Base-by-base conservation (phyloP, 805 yeast genomes). In the Metschnikowia santaceciliae region DNA sequence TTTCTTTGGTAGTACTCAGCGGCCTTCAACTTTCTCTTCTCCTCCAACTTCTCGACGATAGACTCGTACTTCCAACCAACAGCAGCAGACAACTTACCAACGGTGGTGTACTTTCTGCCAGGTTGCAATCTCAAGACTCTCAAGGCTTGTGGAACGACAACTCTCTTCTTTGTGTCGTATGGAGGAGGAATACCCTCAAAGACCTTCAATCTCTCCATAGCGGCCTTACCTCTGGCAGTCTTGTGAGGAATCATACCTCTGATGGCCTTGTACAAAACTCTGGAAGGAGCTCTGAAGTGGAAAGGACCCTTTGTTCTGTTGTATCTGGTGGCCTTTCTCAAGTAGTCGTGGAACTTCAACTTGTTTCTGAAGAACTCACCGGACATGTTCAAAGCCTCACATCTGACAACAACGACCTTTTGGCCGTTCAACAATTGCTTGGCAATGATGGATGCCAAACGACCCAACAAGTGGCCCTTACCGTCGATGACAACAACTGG, bases 221-320 rank as follows among this genome's bases (percentile, higher is more conserved):
- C 99, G 75, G 98, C 98, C 83, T 89, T 88, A 80, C 99, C 99
- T 81, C 98, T 94, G 69, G 98, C 94, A 67, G 99, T 94, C 90
- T 94, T 94, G 91, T 94, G 98, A 76, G 97, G 82, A 71, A 94
- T 81, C 99, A 94, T 94, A 82, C 99, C 99, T 77, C 96, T 88
- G 76, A 94, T 79, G 72, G 99, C 97, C 88, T 94, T 94, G 95
- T 91, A 91, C 81, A 94, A 90, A 80, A 94, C 92, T 82, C 98
- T 90, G 61, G 98, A 91, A 78, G 99, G 99, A 61, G 99, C 99
- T 82, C 98, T 94, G 96, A 94, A 94, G 79, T 94, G 99, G 97
- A 92, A 94, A 73, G 98, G 98, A 83, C 99, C 99, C 78, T 90
- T 87, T 72, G 83, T 86, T 83, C 90, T 90, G 96, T 94, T 94